Percentiles rank a stretch among this genome's conserved stretches.
phyloP scores from a whole-genome alignment of 768 basidiomycete species.

The Punctularia strigosozonata region DNA sequence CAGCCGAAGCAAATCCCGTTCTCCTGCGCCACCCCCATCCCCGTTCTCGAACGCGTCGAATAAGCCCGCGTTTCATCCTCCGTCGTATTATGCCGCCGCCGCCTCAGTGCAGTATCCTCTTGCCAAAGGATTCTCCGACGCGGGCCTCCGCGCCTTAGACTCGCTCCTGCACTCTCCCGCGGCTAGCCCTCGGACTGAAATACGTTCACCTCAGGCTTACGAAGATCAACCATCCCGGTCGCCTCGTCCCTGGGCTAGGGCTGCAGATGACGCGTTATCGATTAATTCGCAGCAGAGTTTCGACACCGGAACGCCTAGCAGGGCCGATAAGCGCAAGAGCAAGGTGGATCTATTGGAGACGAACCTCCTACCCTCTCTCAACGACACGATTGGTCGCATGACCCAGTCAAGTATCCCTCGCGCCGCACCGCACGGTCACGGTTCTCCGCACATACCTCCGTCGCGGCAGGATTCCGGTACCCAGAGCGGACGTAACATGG shows the following conservation, averaged over 20 bases:
- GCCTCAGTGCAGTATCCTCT: constrained; percentile 12
- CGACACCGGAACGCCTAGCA: not conserved
- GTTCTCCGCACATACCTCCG: not conserved
- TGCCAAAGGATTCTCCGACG: constrained; percentile 3
- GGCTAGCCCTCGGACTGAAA: not conserved
- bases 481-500: not conserved
- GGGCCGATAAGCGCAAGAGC: constrained; percentile 19
- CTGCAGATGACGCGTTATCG: constrained; percentile 1
- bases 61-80: constrained; percentile 15
- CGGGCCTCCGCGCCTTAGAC: not conserved
- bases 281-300: not conserved
- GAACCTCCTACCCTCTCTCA: constrained; percentile 55
- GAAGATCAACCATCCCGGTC: not conserved
- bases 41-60: not conserved
- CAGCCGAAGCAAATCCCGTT: too few relatives aligned
- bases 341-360: constrained; percentile 45
- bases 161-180: not conserved
- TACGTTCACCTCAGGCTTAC: not conserved
- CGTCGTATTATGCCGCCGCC: constrained; percentile 25
- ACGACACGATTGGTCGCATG: constrained; percentile 68
- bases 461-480: not conserved
- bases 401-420: too few relatives aligned
- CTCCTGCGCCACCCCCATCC: not conserved
- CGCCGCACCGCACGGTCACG: not conserved
- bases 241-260: not conserved